phyloP scores from a whole-genome alignment of 148 eudicot genomes.

The Persicaria maculosa region DNA sequence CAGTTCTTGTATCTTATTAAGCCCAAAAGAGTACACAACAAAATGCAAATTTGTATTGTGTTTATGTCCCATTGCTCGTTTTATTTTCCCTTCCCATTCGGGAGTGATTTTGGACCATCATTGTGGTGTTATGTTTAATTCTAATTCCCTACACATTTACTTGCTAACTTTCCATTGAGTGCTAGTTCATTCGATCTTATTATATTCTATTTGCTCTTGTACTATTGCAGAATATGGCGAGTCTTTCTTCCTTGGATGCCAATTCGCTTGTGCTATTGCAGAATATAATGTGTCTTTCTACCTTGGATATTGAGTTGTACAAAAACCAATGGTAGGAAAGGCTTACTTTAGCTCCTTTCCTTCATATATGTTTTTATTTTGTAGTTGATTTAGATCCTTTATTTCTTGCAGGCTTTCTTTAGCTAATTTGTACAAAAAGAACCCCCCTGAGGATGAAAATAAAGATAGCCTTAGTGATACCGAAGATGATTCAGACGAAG shows the following conservation, averaged over 20 bases:
- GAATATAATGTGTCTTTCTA: not conserved
- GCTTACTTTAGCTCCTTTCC: not conserved
- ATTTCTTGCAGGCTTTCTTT: constrained; percentile 20
- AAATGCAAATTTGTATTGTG: not conserved
- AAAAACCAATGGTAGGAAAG: constrained; percentile 10
- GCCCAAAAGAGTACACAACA: not conserved
- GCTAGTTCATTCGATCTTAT: not conserved
- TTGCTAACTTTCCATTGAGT: not conserved
- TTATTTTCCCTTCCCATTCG: not conserved
- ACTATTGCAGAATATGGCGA: not conserved
- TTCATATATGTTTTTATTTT: not conserved
- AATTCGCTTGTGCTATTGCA: not conserved
- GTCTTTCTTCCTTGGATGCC: not conserved
- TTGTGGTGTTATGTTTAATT: not conserved
- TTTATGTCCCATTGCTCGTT: not conserved
- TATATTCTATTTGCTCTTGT: not conserved
- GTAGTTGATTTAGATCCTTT: not conserved
- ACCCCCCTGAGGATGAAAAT: constrained; percentile 16
- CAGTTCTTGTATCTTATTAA: not conserved
- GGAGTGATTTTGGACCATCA: not conserved
- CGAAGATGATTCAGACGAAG: constrained; percentile 22
- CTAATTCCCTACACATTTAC: not conserved
- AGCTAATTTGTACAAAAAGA: constrained; percentile 12
- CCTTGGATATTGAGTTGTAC: not conserved
- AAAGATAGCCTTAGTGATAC: constrained; percentile 14